Percentiles rank a stretch among this genome's conserved stretches.
Conservation (phyloP, 208 protist genomes). For the Leishmania tropica region DNA sequence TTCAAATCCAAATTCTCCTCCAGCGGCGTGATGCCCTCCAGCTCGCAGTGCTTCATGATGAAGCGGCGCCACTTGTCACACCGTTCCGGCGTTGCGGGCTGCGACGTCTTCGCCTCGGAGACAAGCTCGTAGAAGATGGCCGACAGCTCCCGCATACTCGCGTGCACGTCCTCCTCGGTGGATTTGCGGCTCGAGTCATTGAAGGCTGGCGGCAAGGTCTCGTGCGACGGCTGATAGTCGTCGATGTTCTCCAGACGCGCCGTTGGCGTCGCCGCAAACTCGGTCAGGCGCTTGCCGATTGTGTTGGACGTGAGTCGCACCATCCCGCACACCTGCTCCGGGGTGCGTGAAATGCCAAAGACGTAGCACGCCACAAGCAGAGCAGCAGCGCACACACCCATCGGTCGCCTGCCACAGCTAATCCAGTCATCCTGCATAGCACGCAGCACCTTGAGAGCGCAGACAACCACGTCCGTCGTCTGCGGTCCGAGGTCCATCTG, state of each 20-base stretch:
- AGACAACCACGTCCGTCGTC: constrained; percentile 74
- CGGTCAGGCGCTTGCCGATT: constrained; percentile 75
- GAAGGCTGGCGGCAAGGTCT: constrained; percentile 81
- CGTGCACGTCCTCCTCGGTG: constrained; percentile 71
- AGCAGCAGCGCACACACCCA: constrained; percentile 89
- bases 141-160: constrained; percentile 75
- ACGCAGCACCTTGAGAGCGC: constrained; percentile 85
- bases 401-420: constrained; percentile 81
- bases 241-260: constrained; percentile 77
- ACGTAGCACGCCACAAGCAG: constrained; percentile 89
- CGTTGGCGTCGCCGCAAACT: constrained; percentile 85
- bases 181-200: constrained; percentile 43
- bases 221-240: constrained; percentile 60
- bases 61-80: constrained; percentile 84
- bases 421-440: constrained; percentile 94
- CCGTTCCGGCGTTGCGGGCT: constrained; percentile 70
- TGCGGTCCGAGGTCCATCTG: constrained; percentile 79
- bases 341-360: constrained; percentile 74
- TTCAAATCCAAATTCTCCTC: constrained; percentile 69
- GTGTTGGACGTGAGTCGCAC: constrained; percentile 84
- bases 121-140: constrained; percentile 88
- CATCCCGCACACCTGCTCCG: constrained; percentile 89
- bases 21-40: constrained; percentile 55
- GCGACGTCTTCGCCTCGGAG: constrained; percentile 78
- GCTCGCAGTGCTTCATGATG: constrained; percentile 71